Evolutionary conservation across 176 grass and related monocot genomes (phyloP), one percentile per base, ranked within the genome.

Genomic region (Alloteropsis semialata): DNA sequence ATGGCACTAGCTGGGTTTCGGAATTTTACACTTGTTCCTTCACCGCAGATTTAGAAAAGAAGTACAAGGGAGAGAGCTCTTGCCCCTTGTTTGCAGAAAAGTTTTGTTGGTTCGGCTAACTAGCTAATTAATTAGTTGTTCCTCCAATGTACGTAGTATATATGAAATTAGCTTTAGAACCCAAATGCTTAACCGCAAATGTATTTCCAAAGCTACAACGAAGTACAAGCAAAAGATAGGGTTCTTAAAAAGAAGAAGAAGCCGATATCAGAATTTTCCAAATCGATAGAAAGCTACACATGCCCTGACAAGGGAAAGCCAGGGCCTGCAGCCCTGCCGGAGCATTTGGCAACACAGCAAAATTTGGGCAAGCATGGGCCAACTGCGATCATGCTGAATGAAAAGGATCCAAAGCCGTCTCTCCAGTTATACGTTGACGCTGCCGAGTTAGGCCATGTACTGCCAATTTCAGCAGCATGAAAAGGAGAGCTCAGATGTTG

Each of bases 341-440:
- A 45, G 67, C 67, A 70, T 45, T 70, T 70, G 8, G 29, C 14
- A 27, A 39, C 45, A 19, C 8, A 0, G 16, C 60, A 53, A 80
- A 86, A 45, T 86, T 6, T 67, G 78, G 28, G 38, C 34, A 2
- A 36, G 34, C n/a, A n/a, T n/a, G n/a, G n/a, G n/a, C 78, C 85
- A 75, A 58, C 27, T 58, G 46, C 25, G 24, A 58, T 54, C 43
- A 68, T 25, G 28, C 77, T 58, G 77, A 81, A 81, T 54, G 42
- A 86, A 72, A 86, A 81, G 77, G 59, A 87, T 81, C 85, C 77
- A 81, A 65, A 18, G 58, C 45, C 27, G 43, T 10, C 37, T 16
- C 37, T 57, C n/a, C 5, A 54, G 44, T 19, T 33, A 71, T 42
- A 65, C 41, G 56, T 70, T 43, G 66, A 61, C 55, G n/a, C 54